These are phyloP conservation scores for Toxicodendron radicans DNA, from an alignment of 345 rosid species.

Conservation along the genomic window DNA sequence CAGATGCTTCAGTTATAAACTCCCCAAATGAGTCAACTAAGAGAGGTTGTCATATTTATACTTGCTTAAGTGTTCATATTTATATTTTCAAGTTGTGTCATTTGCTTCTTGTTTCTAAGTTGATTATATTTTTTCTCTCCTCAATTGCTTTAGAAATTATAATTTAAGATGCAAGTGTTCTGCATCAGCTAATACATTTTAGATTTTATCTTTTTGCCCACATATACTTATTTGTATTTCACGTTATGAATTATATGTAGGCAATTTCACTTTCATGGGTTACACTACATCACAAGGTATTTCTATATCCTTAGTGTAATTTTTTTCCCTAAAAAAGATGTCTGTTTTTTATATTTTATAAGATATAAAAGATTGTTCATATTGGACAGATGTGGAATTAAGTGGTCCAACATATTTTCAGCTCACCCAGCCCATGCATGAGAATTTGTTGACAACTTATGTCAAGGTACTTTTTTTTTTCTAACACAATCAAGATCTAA, in stretches of 20 bases:
- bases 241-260: constrained; percentile 12
- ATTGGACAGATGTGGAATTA: constrained; percentile 46
- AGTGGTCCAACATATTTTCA: constrained; percentile 46
- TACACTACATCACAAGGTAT: constrained; percentile 27
- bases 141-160: not conserved
- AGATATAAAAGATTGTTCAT: not conserved
- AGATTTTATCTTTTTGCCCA: not conserved
- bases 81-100: not conserved
- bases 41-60: constrained; percentile 34
- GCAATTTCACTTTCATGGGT: constrained; percentile 23
- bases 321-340: not conserved
- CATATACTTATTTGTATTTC: constrained; percentile 15
- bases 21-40: constrained; percentile 16
- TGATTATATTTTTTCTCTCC: not conserved
- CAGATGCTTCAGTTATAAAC: constrained; percentile 26
- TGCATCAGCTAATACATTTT: not conserved
- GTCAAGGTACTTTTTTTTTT: constrained; percentile 41
- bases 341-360: not conserved
- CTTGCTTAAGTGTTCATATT: not conserved
- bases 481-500: constrained; percentile 1
- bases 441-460: constrained; percentile 51
- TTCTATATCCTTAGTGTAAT: not conserved
- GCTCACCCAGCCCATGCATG: constrained; percentile 51
- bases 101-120: not conserved
- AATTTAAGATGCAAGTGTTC: not conserved